Evolutionary conservation across 495 filamentous ascomycete species (phyloP).

Genomic region (Aspergillus nanangensis): DNA sequence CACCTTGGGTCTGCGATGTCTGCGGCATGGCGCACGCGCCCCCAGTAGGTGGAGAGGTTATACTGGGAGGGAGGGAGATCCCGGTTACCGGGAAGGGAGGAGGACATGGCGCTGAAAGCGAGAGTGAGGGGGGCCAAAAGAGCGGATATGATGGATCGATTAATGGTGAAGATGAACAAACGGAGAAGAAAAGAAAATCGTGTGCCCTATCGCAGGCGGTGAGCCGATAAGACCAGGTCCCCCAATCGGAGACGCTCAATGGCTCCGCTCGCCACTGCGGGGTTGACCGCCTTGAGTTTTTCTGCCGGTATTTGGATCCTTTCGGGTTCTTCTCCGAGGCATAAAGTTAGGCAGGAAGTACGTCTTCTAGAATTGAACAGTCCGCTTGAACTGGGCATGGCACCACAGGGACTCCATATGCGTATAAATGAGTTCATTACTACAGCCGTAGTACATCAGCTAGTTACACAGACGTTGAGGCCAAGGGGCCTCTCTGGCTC

Average conservation of each 20-base stretch:
- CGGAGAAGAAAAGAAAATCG: constrained; percentile 20
- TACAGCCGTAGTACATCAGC: too few relatives aligned
- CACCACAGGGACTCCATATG: too few relatives aligned
- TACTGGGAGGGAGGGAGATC: constrained; percentile 88
- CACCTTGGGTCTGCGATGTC: constrained; percentile 95
- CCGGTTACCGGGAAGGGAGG: constrained; percentile 80
- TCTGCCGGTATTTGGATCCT: too few relatives aligned
- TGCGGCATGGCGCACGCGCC: constrained; percentile 83
- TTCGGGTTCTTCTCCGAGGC: not conserved
- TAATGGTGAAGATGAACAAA: constrained; percentile 7
- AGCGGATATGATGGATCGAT: constrained; percentile 3
- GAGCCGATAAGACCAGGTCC: constrained; percentile 29
- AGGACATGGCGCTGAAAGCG: constrained; percentile 61
- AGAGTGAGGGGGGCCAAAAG: constrained; percentile 1
- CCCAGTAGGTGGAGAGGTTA: constrained; percentile 91
- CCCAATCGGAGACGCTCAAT: constrained; percentile 21
- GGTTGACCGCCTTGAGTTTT: constrained; percentile 7
- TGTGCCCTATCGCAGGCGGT: constrained; percentile 32
- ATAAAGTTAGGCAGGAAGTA: too few relatives aligned
- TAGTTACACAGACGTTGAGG: too few relatives aligned
- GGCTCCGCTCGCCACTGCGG: not conserved
- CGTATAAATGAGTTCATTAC: too few relatives aligned
- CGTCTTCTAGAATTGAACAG: too few relatives aligned
- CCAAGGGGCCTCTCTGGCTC: too few relatives aligned
- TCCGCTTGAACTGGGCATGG: too few relatives aligned